Base-by-base conservation (phyloP, 2,329 filamentous ascomycete genomes). In the Paecilomyces formosus region DNA sequence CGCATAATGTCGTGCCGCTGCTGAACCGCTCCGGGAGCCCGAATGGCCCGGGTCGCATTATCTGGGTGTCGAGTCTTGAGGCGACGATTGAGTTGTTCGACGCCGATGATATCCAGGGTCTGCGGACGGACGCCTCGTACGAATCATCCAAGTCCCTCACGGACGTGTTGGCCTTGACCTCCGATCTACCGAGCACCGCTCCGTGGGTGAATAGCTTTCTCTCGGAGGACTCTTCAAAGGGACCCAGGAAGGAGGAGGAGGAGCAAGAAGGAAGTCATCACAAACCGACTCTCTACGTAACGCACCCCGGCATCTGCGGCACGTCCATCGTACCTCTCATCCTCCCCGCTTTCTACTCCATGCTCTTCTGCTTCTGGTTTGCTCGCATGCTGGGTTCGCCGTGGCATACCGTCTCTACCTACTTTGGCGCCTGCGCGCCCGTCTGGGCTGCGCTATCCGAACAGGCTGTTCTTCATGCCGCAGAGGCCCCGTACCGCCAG, bases 61-160 rank as follows among this genome's bases (percentile, higher is more conserved):
- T 97, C 62, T 97, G 93, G 92, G 85, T 92, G 9, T 89, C 88
- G 62, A 95, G 89, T 67, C 77, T 97, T 54, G 92, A 96, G 68
- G 86, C 88, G 1, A 78, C 81, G 55, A 70, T 73, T 5, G 74
- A 81, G 15, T 67, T 76, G 1, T 84, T 96, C 62, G 74, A 84
- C 50, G 66, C 83, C 6, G 78, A 85, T 54, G 94, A 99, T 74
- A 79, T 96, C 26, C 92, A 97, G 74, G 88, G 85, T 52, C 73
- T 95, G 55, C 73, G 75, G 15, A 82, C 83, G 1, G 66, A 70
- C 1, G 79, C 78, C 2, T 84, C 92, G 1, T 99, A 99, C 76
- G 92, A 97, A 74, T 87, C 86, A 61, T 87, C 86, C 58, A 97
- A 99, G 77, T 86, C 92, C 22, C 78, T 97, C 21, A 95, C 90